Percentiles rank a stretch among this genome's conserved stretches.
phyloP scores from a whole-genome alignment of 495 filamentous ascomycete genomes.

The Penicillium cataractarum region DNA sequence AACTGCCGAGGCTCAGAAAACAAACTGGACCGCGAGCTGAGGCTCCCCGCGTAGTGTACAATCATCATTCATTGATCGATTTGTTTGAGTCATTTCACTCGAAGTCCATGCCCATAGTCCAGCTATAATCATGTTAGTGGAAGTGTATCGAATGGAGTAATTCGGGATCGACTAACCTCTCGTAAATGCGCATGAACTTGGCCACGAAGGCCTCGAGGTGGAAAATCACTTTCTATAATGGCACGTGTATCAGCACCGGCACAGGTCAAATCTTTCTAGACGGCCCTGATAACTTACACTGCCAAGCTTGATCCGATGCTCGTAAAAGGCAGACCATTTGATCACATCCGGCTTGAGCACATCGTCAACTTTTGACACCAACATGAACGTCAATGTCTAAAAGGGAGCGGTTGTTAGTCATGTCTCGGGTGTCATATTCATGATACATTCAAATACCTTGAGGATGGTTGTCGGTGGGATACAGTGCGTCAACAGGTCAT shows the following conservation, averaged over 20 bases:
- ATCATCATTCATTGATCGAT: constrained; percentile 41
- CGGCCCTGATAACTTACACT: constrained; percentile 48
- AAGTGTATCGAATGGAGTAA: not conserved
- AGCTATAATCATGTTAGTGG: constrained; percentile 52
- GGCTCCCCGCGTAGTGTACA: constrained; percentile 23
- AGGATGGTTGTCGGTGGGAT: constrained; percentile 92
- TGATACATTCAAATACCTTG: constrained; percentile 56
- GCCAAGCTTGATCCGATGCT: constrained; percentile 87
- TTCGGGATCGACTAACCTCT: constrained; percentile 57
- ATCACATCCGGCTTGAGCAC: constrained; percentile 88
- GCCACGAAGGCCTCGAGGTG: constrained; percentile 98
- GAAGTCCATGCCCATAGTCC: constrained; percentile 89
- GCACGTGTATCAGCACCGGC: constrained; percentile 19
- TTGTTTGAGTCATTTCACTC: constrained; percentile 31
- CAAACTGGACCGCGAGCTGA: not conserved
- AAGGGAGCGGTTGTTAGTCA: not conserved
- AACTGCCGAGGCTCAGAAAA: not conserved
- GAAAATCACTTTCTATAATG: constrained; percentile 85
- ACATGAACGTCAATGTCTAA: constrained; percentile 83
- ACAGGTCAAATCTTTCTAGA: not conserved
- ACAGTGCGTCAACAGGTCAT: constrained; percentile 94
- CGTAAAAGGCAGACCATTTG: constrained; percentile 95
- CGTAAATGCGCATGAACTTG: constrained; percentile 94
- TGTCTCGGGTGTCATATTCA: not conserved
- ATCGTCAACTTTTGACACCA: constrained; percentile 85